Conservation (phyloP, 495 filamentous ascomycete genomes). For the Lasiosphaeria hispida region DNA sequence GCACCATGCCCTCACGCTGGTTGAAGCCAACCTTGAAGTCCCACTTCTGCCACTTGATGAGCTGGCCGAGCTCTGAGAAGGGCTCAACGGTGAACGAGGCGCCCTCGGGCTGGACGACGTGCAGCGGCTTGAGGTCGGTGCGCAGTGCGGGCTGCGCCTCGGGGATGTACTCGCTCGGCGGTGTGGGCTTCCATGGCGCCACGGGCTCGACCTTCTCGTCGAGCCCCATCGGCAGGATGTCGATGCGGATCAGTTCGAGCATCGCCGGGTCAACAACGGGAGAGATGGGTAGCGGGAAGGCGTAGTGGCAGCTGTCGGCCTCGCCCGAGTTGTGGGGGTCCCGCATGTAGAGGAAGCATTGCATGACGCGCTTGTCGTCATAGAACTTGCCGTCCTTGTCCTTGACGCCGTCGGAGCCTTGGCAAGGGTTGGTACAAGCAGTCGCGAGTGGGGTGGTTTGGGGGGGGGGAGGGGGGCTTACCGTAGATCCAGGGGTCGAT, state of each 20-base stretch:
- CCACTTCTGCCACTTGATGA: constrained; percentile 62
- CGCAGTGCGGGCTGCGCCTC: constrained; percentile 60
- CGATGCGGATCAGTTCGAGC: constrained; percentile 60
- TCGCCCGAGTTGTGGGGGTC: constrained; percentile 46
- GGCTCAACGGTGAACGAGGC: constrained; percentile 59
- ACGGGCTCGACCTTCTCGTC: constrained; percentile 46
- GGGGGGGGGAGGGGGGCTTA: constrained; percentile 16
- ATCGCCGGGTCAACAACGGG: constrained; percentile 64
- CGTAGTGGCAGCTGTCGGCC: constrained; percentile 73
- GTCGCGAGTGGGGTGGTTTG: not conserved
- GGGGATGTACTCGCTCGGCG: constrained; percentile 70
- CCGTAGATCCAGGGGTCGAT: constrained; percentile 74
- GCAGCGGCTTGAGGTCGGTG: constrained; percentile 68
- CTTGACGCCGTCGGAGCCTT: constrained; percentile 59
- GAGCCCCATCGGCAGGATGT: constrained; percentile 59
- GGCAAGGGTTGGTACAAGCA: not conserved
- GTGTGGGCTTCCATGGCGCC: constrained; percentile 17
- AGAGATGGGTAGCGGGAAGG: constrained; percentile 72
- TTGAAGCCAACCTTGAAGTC: constrained; percentile 71
- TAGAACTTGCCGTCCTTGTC: constrained; percentile 55
- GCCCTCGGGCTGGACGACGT: constrained; percentile 72
- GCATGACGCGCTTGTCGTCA: constrained; percentile 51
- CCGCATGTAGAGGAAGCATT: constrained; percentile 66
- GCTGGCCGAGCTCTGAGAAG: constrained; percentile 36
- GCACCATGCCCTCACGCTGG: constrained; percentile 63